phyloP scores from a whole-genome alignment of 345 rosid species.

The Erysimum cheiranthoides region DNA sequence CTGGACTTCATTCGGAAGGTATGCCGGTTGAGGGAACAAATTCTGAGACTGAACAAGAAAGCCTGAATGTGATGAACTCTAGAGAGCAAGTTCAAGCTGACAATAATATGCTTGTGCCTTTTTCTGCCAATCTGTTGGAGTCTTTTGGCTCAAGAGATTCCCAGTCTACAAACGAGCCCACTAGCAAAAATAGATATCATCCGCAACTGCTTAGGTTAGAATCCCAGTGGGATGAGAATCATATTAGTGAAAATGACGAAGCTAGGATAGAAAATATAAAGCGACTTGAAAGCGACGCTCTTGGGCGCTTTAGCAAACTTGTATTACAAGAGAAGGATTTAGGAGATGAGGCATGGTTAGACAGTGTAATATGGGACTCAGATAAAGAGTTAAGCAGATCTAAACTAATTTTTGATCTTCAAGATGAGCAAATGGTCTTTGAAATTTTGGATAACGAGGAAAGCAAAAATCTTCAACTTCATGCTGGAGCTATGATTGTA shows the following conservation, averaged over 20 bases:
- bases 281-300: slow-evolving; percentile 49
- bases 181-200: slow-evolving; percentile 56
- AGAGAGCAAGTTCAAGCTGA: slow-evolving; percentile 47
- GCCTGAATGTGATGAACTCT: slow-evolving; percentile 44
- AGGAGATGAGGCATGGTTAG: slow-evolving; percentile 84
- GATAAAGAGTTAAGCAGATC: slow-evolving; percentile 55
- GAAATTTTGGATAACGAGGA: slow-evolving; percentile 80
- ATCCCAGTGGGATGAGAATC: slow-evolving; percentile 49
- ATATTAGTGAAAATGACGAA: slow-evolving; percentile 48
- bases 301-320: slow-evolving; percentile 59
- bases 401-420: slow-evolving; percentile 90
- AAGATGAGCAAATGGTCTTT: slow-evolving; percentile 94
- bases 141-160: slow-evolving; percentile 56
- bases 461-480: slow-evolving; percentile 69
- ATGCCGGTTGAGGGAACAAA: slow-evolving; percentile 49
- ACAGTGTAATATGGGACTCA: slow-evolving; percentile 84
- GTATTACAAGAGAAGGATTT: slow-evolving; percentile 61
- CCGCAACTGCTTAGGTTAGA: slow-evolving; percentile 93
- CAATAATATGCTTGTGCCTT: slow-evolving; percentile 40
- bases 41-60: slow-evolving; percentile 44
- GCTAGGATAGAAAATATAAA: slow-evolving; percentile 45
- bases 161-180: slow-evolving; percentile 37
- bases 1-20: slow-evolving; percentile 48
- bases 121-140: slow-evolving; percentile 57
- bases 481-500: slow-evolving; percentile 92